phyloP scores from a whole-genome alignment of 2,329 filamentous ascomycete species.

The Apiospora hydei region DNA sequence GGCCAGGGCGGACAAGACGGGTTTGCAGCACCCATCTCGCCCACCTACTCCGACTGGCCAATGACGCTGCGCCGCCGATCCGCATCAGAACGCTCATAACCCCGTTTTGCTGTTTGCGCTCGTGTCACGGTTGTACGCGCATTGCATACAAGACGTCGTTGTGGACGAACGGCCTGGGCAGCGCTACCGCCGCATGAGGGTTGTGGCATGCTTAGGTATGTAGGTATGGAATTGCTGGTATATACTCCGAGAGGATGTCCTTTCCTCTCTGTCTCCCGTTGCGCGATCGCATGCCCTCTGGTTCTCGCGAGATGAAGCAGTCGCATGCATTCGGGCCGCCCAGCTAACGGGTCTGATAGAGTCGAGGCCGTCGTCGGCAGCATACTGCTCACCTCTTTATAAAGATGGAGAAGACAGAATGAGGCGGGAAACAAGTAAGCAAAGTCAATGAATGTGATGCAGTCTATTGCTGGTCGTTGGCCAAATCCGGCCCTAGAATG shows the following conservation, averaged over 20 bases:
- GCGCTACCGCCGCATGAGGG: neutral
- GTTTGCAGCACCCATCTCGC: slow-evolving; percentile 1
- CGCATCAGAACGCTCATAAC: slow-evolving; percentile 1
- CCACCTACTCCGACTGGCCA: neutral
- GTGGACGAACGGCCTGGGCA: neutral
- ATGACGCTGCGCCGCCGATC: neutral
- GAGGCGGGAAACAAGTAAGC: slow-evolving; percentile 7
- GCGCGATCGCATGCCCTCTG: neutral
- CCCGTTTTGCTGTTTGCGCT: slow-evolving; percentile 5
- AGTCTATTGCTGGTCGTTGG: neutral
- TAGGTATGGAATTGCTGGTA: neutral
- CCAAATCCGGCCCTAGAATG: neutral
- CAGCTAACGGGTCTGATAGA: neutral
- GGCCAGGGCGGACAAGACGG: slow-evolving; percentile 19
- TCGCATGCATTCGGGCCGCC: neutral
- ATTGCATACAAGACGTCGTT: neutral
- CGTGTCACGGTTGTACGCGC: neutral
- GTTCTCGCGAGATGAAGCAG: neutral
- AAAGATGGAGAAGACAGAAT: slow-evolving; percentile 9
- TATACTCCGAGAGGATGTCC: neutral
- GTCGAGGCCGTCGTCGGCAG: neutral
- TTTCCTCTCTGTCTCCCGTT: neutral
- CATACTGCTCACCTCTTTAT: neutral
- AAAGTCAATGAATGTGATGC: neutral
- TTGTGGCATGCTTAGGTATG: neutral